Base-by-base conservation (phyloP, 192 early-diverging fungal genomes). In the Umbelopsis isabellina region DNA sequence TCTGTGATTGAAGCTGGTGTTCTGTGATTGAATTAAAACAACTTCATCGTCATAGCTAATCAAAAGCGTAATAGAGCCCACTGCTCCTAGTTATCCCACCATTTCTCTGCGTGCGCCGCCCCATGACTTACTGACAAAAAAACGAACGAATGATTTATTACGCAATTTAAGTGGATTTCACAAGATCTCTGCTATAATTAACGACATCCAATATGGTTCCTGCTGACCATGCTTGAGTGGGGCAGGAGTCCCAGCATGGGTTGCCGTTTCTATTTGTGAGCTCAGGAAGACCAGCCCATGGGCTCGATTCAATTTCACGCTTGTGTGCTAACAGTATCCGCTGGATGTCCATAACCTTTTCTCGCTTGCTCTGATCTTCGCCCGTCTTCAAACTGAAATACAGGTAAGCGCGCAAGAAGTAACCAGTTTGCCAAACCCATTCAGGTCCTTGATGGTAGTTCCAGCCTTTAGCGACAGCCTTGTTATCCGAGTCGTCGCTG, bases 401-500 rank as follows among this genome's bases (percentile, higher is more conserved):
- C 15, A 94, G 69, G 65, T 91, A 94, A 3, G 98, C 94, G 12
- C 91, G 89, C 65, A 98, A 83, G 75, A 93, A 98, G 84, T 90
- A 96, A 3, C 94, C 95, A 1, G 89, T 90, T 21, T 85, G 83
- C 95, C 95, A 99, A 15, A 98, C 83, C 98, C 98, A 99, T 90
- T 99, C 98, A 45, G 73, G 74, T 33, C 96, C 98, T 76, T 98
- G 93, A 69, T 99, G 97, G 76, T 99, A 99, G 74, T 99, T 99
- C 80, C 93, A 92, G 20, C 98, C 98, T 70, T 99, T 97, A 3
- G 98, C 97, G 1, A 97, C 86, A 12, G 88, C 80, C 10, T 89
- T 79, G 69, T 99, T 97, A 49, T 78, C 76, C 15, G 90, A 89
- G 70, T 99, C 95, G 75, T 99, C 91, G 49, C 82, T 82, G 76